Base-by-base conservation (phyloP, 2,329 filamentous ascomycete genomes). In the Phialophora macrospora region DNA sequence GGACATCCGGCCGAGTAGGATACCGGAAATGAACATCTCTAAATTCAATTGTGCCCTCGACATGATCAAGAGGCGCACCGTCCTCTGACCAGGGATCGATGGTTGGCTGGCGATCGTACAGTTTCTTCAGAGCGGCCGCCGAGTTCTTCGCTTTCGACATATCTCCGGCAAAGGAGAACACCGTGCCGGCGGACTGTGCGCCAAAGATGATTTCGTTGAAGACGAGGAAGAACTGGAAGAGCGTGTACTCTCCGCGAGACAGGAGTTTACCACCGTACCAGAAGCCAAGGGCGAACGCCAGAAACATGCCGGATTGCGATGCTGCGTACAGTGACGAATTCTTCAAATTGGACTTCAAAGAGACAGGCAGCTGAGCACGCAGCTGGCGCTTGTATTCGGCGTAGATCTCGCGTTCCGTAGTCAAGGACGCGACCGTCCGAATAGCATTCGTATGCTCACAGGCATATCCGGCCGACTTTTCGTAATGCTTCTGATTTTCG, bases 401-500 rank as follows among this genome's bases (percentile, higher is more conserved):
- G 72, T 92, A 84, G 2, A 98, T 92, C 73, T 97, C 92, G 0
- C 85, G 79, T 79, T 99, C 95, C 9, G 94, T 87, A 0, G 93
- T 97, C 52, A 99, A 84, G 8, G 92, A 91, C 3, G 93, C 94
- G 9, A 98, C 93, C 1, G 95, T 98, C 59, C 94, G 90, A 71
- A 98, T 97, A 6, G 93, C 91, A 1, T 92, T 93, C 34, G 96
- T 96, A 51, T 93, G 93, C 78, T 99, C 95, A 55, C 93, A 95
- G 11, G 95, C 95, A 75, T 90, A 96, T 63, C 89, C 90, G 7
- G 94, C 94, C 65, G 92, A 94, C 64, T 85, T 81, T 74, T 92
- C 85, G 75, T 98, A 93, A 3, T 92, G 89, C 70, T 83, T 83
- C 81, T 95, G 96, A 1, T 92, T 89, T 26, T 91, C 89, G 44